A percentile compares a stretch with the other conserved stretches of the same genome.
Conservation (phyloP, 768 basidiomycete species). For the Gloeostereum incarnatum region DNA sequence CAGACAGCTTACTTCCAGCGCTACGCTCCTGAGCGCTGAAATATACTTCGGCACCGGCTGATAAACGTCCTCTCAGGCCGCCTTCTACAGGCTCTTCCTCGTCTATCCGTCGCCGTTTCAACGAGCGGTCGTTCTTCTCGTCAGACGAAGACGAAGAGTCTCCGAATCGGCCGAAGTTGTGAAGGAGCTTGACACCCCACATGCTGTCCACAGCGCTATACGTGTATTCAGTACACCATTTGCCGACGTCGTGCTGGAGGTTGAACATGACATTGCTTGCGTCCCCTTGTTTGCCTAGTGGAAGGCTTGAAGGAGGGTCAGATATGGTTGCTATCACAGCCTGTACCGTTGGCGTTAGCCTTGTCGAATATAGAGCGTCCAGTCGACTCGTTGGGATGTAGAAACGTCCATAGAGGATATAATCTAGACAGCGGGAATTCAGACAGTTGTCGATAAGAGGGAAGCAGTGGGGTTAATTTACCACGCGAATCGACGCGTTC, state of each 20-base stretch:
- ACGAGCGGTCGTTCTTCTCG: conserved; percentile 18
- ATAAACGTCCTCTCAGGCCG: conserved; percentile 83
- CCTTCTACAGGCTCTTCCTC: conserved; percentile 92
- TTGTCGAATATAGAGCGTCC: conserved; percentile 83
- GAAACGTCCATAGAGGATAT: conserved; percentile 85
- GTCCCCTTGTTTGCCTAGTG: conserved; percentile 33
- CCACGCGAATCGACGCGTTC: conserved; percentile 70
- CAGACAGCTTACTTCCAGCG: conserved; percentile 66
- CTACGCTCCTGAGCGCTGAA: conserved; percentile 90
- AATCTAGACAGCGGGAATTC: conserved; percentile 45
- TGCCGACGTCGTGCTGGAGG: conserved; percentile 86
- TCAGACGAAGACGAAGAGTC: conserved; percentile 24
- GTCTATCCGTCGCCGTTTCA: conserved; percentile 86
- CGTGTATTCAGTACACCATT: conserved; percentile 90
- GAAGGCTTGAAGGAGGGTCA: conserved; percentile 49
- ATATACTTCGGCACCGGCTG: conserved; percentile 89
- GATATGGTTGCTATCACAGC: conserved; percentile 81
- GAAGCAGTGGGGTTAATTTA: conserved; percentile 32
- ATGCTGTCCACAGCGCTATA: conserved; percentile 93
- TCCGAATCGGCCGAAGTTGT: conserved; percentile 81
- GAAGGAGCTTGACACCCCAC: conserved; percentile 81
- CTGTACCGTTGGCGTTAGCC: conserved; percentile 73
- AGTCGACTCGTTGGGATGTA: conserved; percentile 85
- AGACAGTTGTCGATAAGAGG: neutral
- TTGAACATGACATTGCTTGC: conserved; percentile 72